Conservation (phyloP, 345 rosid genomes). For the Lepidium didymum region DNA sequence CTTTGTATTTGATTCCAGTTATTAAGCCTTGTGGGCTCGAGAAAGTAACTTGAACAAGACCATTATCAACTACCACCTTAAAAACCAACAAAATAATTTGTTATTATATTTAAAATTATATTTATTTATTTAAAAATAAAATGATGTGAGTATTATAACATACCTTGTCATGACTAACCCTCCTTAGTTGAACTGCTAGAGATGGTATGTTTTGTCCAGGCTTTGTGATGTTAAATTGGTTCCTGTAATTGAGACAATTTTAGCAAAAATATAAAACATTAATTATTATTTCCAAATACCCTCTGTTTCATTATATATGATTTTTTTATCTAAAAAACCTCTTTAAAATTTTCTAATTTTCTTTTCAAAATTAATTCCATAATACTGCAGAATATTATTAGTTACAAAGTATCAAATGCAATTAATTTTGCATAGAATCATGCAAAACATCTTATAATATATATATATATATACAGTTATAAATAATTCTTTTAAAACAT, state of each 20-base stretch:
- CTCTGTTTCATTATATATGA: no score
- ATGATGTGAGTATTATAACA: neutral
- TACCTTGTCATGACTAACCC: slow-evolving; percentile 21
- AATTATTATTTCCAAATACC: neutral
- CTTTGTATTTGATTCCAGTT: slow-evolving; percentile 51
- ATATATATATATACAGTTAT: no score
- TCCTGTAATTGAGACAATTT: neutral
- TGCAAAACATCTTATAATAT: no score
- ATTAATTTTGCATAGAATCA: no score
- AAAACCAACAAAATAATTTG: neutral
- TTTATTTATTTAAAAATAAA: neutral
- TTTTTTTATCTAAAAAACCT: no score
- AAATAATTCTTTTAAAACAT: no score
- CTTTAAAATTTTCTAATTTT: no score
- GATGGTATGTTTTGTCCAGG: slow-evolving; percentile 16
- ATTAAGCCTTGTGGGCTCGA: slow-evolving; percentile 62
- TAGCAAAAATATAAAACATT: neutral
- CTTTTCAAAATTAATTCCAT: no score
- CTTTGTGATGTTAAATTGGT: slow-evolving; percentile 20
- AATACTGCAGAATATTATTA: no score
- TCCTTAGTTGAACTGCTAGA: slow-evolving; percentile 13
- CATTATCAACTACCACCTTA: slow-evolving; percentile 74
- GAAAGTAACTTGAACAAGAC: slow-evolving; percentile 54
- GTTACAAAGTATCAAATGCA: no score
- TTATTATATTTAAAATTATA: neutral